Conservation (phyloP, 176 grass and related monocot species). For the Carex cristatella region DNA sequence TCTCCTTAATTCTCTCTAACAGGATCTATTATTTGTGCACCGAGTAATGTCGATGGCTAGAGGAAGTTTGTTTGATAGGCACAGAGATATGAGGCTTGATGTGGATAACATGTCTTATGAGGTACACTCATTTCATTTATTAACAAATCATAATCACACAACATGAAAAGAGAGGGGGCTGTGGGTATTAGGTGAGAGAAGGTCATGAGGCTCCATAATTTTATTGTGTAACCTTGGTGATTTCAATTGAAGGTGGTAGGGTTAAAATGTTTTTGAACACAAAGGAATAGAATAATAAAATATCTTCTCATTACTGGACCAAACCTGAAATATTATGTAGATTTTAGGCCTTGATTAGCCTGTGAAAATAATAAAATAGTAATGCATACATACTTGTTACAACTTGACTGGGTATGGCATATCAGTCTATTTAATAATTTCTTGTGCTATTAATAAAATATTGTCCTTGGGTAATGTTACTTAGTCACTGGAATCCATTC, state of each 20-base stretch:
- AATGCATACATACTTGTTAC: background rate
- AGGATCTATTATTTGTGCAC: constrained; percentile 61
- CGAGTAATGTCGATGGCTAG: constrained; percentile 43
- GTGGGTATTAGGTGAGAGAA: background rate
- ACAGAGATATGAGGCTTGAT: constrained; percentile 88
- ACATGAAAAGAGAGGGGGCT: background rate
- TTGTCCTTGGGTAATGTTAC: background rate
- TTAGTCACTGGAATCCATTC: background rate
- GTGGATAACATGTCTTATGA: constrained; percentile 98
- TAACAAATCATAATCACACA: background rate
- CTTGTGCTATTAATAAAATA: background rate
- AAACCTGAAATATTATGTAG: background rate
- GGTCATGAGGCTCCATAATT: background rate
- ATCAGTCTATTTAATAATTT: background rate
- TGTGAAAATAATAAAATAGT: background rate
- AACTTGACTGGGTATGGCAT: background rate
- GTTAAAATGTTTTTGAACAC: background rate
- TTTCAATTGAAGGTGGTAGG: background rate
- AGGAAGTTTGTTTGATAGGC: constrained; percentile 64
- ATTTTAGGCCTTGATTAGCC: background rate
- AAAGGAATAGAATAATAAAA: background rate
- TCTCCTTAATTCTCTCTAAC: background rate
- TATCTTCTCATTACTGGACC: background rate
- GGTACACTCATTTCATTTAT: constrained; percentile 33
- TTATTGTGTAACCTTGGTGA: background rate